Evolutionary conservation across 352 stramenopile genomes (phyloP), one percentile per base, ranked within the genome.

Genomic region (Phytophthora fragariae): DNA sequence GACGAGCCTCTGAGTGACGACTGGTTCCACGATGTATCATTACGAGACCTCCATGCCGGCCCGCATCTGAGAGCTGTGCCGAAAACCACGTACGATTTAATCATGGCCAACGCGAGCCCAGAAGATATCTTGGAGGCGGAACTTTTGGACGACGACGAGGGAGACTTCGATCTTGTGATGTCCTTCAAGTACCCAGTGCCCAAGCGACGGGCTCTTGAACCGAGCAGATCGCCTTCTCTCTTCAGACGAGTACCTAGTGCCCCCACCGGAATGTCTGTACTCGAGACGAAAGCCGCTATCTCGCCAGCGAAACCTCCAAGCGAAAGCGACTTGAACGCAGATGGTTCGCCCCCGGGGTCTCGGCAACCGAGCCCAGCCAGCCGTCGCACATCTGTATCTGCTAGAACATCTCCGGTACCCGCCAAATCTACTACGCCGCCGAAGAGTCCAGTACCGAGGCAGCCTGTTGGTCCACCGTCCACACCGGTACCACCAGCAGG

Each of bases 1-100:
- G 70, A 82, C 21, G 75, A 85, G 10, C 68, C 71, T 19, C 65
- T 78, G 15, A 68, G 63, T 29, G 80, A 87, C 37, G 80, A 87
- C 9, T 89, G 82, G 82, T 74, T 89, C 62, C 63, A 75, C 27
- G 74, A 75, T 31, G 71, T 79, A 19, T 60, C 74, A 10, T 57
- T 60, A 1, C 65, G 66, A 21, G 24, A 29, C 19, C 8, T 49
- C 3, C 14, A 35, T 61, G 14, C 55, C 68, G 6, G 74, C 53
- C 57, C 17, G 11, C 64, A 60, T 11, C 33, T 57, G 21, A 44
- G 31, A 56, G n/a, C 17, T 37, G 63, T 29, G 6, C 31, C 50
- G 2, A 69, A 19, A 33, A 64, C n/a, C 19, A 80, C 74, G 1
- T 82, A 77, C 29, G 62, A 73, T 31, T 64, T 84, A 17, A 84